Conservation (phyloP, 192 early-diverging fungal genomes). For the Anaeromyces robustus region DNA sequence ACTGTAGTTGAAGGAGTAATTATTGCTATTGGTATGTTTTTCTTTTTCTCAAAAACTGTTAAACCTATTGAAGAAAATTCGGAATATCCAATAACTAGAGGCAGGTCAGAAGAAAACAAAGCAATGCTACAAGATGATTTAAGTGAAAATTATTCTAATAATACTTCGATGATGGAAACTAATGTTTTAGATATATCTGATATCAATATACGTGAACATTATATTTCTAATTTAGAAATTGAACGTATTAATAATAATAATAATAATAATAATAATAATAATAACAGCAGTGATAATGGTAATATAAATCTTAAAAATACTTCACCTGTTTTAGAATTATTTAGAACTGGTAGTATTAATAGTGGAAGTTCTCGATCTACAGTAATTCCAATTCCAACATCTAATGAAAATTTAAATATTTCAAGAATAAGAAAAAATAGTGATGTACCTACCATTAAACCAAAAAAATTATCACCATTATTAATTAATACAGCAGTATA, state of each 20-base stretch:
- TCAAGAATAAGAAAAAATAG: no score
- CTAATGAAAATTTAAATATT: no score
- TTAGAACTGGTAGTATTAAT: not conserved
- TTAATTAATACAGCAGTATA: no score
- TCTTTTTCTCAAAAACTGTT: not conserved
- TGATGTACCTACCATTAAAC: no score
- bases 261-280: no score
- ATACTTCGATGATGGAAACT: not conserved
- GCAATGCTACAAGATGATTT: not conserved
- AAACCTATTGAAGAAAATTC: not conserved
- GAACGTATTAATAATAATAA: no score
- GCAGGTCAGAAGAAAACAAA: not conserved
- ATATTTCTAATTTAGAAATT: no score
- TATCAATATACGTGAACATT: not conserved
- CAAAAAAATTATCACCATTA: no score
- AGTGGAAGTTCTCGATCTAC: not conserved
- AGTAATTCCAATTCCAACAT: not conserved
- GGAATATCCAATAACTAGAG: not conserved
- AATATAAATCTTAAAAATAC: no score
- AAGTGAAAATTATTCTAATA: not conserved
- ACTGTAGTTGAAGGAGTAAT: not conserved
- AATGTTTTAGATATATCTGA: not conserved
- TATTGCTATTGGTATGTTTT: not conserved
- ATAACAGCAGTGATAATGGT: no score
- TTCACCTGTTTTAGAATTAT: not conserved